Evolutionary conservation across 192 early-diverging fungal species (phyloP), one percentile per base, ranked within the genome.

Genomic region (Chytriomyces sp.): DNA sequence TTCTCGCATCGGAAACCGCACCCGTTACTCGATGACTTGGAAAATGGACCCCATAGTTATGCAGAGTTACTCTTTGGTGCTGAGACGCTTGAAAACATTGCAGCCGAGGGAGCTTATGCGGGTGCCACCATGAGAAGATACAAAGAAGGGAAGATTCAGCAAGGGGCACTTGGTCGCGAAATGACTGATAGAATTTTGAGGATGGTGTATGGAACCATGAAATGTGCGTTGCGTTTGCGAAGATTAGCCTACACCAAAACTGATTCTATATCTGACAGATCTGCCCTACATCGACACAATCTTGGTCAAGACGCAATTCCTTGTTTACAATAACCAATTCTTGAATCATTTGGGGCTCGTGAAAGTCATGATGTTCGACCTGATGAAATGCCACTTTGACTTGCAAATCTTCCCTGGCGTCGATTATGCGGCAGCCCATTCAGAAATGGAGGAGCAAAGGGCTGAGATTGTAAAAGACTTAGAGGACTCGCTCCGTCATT

Each of bases 281-380:
- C 53, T 86, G 68, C 76, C 82, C 17, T 86, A 82, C 62, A 84
- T 84, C 39, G 85, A 86, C 59, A 81, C 77, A 8, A 74, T 86
- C 10, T 61, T 86, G 0, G 80, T 86, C 52, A 86, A 86, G 59
- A 86, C 85, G 3, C 85, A 86, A 72, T 86, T 83, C 49, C 65
- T 86, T 7, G 85, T 86, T 3, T 86, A 82, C 40, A 79, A 86
- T 58, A 86, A 82, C 74, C 81, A 86, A 81, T 86, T 86, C 55
- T 80, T 86, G 39, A 79, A 84, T 63, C 66, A 80, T 44, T 73
- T 86, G 19, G 78, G 79, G 0, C 59, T 86, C 14, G 77, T 80
- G 33, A 86, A 86, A 76, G 71, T 85, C 10, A 62, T 85, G 67
- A 40, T 85, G 22, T 86, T 76, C 72, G 83, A 86, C 41, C 75